Base-by-base conservation (phyloP, 2,329 filamentous ascomycete species). In the Xylariales sp. region DNA sequence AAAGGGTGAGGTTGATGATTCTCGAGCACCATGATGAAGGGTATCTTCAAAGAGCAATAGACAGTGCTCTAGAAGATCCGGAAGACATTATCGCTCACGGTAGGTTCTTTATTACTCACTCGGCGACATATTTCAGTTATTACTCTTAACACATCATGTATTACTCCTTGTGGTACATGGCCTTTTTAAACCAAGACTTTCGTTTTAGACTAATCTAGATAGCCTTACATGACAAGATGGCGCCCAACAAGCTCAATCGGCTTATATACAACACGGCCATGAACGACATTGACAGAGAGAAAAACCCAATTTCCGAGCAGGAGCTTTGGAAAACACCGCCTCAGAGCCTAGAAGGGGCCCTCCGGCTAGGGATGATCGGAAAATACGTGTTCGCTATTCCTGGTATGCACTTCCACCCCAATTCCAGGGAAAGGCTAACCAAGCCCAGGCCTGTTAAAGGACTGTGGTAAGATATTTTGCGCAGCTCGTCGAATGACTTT, bases 201-300 rank as follows among this genome's bases (percentile, higher is more conserved):
- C 7, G 8, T 60, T 41, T 60, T 41, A 14, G 34, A 45, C 65
- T 63, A 50, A 64, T 28, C 32, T 53, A n/a, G 12, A 50, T 43
- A 69, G 69, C 58, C 32, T 53, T 68, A 14, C 65, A 65, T 49
- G 49, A 60, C 30, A 62, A 58, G 34, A 69, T 54, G 61, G 30
- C 58, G 7, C 1, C 28, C 16, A 56, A 61, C n/a, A 65, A 65
- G 23, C 56, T 71, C 10, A 71, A 68, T 16, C 49, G 54, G 5
- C 67, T 71, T 14, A 65, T 71, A 43, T 71, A 65, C 23, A 62
- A 52, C 6, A 68, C 69, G 23, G 45, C n/a, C 23, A 68, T 68
- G 67, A 71, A 69, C 52, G 62, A 67, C 10, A 63, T 64, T 12
- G 69, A 71, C 5, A 61, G 14, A 12, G 36, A 30, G 5, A 57